phyloP scores from a whole-genome alignment of 768 basidiomycete species.

The Lactifluus rugatus region DNA sequence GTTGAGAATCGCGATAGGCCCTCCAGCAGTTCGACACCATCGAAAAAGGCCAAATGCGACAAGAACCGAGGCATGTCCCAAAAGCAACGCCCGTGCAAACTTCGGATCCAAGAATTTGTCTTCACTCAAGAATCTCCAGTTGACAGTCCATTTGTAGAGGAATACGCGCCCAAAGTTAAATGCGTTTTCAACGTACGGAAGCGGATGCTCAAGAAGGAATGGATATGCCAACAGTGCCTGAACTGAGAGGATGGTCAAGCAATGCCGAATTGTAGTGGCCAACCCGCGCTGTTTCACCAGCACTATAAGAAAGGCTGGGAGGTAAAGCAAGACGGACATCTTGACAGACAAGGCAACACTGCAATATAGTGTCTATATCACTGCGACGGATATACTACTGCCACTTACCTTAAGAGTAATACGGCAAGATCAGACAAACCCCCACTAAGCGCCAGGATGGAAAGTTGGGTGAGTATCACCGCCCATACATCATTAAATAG shows the following conservation, averaged over 20 bases:
- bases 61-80: conserved; percentile 53
- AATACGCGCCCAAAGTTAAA: conserved; percentile 87
- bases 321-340: conserved; percentile 86
- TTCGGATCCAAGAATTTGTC: conserved; percentile 56
- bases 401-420: conserved; percentile 61
- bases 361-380: conserved; percentile 11
- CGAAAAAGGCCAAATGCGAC: conserved; percentile 54
- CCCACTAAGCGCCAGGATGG: conserved; percentile 55
- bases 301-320: conserved; percentile 80
- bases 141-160: conserved; percentile 95
- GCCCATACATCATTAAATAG: conserved; percentile 96
- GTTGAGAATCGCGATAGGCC: conserved; percentile 44
- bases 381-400: not conserved
- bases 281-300: conserved; percentile 67
- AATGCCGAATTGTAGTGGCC: conserved; percentile 38
- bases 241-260: conserved; percentile 34
- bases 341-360: conserved; percentile 85
- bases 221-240: conserved; percentile 60
- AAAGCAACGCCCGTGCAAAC: conserved; percentile 55
- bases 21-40: conserved; percentile 75
- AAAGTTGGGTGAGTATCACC: conserved; percentile 50
- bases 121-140: conserved; percentile 86
- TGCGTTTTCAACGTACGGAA: conserved; percentile 62
- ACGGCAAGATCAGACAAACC: conserved; percentile 53
- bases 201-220: conserved; percentile 52